Base-by-base conservation (phyloP, 495 filamentous ascomycete genomes). In the Penicillium waksmanii region DNA sequence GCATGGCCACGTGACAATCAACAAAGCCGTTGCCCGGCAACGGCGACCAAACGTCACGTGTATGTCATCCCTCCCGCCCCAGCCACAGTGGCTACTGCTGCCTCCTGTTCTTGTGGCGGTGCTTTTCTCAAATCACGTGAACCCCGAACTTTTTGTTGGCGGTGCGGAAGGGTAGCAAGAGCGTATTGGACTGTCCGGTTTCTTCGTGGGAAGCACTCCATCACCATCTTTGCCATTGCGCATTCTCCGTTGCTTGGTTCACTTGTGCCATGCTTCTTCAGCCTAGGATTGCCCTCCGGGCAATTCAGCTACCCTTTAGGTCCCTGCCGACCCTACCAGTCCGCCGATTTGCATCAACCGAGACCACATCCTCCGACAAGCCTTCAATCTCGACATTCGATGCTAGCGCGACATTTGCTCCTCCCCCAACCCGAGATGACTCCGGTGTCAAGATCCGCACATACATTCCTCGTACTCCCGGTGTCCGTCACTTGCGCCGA, bases 381-480 rank as follows among this genome's bases (percentile, higher is more conserved):
- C 61, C 67, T 15, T 65, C 64, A 31, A 55, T 62, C 10, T 66
- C 70, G 21, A 62, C 70, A 18, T 72, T 70, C 63, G 74, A 80
- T 40, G 69, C 77, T 9, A 75, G 71, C 44, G 70, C 71, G 49
- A 65, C 76, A 7, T 78, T 80, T 53, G 74, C 73, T 48, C 80
- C 77, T 68, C 78, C 77, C 0, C 78, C 80, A 1, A 71, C 72
- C 34, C 76, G 78, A 38, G 72, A 71, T 54, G 63, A 70, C 27
- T 61, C 71, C 34, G 74, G 74, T 35, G 66, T 77, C 8, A 46
- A 58, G 12, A 70, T 97, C 73, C 86, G 90, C 60, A 94, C 87
- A 40, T 98, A 98, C 70, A 98, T 92, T 73, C 95, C 95, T 38
- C 89, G 91, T 53, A 98, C 96, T 10, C 95, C 95, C 42, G 96